Evolutionary conservation across 192 early-diverging fungal species (phyloP).

Genomic region (Mortierella alpina): DNA sequence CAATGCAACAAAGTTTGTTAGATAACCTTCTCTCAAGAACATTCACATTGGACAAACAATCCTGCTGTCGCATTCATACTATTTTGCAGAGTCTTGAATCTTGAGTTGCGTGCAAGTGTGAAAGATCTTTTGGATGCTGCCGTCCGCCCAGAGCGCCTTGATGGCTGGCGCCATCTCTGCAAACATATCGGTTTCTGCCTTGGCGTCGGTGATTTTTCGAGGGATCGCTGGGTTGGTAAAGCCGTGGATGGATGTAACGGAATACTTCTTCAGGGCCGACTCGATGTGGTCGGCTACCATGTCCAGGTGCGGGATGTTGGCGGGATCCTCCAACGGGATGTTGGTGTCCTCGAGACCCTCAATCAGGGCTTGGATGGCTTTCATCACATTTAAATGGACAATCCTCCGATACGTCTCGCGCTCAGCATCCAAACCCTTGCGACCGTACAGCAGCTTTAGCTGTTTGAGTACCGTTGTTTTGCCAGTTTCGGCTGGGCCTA

Average conservation of each 20-base stretch:
- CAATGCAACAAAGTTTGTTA: constrained; percentile 1
- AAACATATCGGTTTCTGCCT: constrained; percentile 52
- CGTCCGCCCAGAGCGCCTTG: constrained; percentile 58
- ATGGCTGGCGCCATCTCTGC: constrained; percentile 50
- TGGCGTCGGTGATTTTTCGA: constrained; percentile 52
- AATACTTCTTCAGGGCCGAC: constrained; percentile 50
- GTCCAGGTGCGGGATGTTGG: constrained; percentile 47
- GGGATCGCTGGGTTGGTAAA: constrained; percentile 30
- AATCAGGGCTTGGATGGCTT: constrained; percentile 53
- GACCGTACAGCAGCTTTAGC: constrained; percentile 49
- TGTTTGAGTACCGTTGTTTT: constrained; percentile 67
- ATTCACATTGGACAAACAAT: too few species aligned
- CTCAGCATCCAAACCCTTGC: constrained; percentile 51
- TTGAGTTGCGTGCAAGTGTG: constrained; percentile 46
- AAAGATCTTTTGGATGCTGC: constrained; percentile 45
- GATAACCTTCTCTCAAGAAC: constrained; percentile 21
- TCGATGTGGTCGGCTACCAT: constrained; percentile 28
- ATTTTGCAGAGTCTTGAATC: constrained; percentile 63
- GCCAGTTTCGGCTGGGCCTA: constrained; percentile 73
- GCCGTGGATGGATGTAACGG: constrained; percentile 24
- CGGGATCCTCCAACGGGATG: constrained; percentile 33
- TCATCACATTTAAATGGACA: constrained; percentile 58
- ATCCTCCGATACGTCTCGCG: constrained; percentile 54
- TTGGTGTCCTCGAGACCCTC: constrained; percentile 34
- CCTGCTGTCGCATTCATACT: constrained; percentile 34